Evolutionary conservation across 805 yeast species (phyloP), one percentile per base, ranked within the genome.

Genomic region (Cyberlindnera lachancei): DNA sequence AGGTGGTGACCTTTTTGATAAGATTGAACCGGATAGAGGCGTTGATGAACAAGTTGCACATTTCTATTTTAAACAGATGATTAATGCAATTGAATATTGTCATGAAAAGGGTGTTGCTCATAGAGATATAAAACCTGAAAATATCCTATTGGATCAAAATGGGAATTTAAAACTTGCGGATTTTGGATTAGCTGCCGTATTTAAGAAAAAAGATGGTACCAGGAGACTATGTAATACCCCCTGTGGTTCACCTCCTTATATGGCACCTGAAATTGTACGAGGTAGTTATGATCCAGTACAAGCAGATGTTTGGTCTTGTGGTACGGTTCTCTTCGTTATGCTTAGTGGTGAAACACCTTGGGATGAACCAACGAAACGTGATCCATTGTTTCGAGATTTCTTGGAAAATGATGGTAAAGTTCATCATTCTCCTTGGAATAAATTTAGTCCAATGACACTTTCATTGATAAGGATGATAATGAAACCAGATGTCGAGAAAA

Each of bases 1-100:
- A 17, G 83, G 84, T 37, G 92, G 92, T 12, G 92, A 81, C 54
- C 51, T 81, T 15, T 81, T 81, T 51, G 88, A 80, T 46, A 81
- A 80, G 53, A 80, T 81, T 38, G 86, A 79, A 49, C 86, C 86
- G 0, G 86, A 79, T 55, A 56, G 70, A 7, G 87, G 87, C 1
- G 75, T 79, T 3, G 80, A 73, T 40, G 70, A 66, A 33, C 76
- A 73, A 15, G 66, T 79, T 8, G 80, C 82, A 1, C 83, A 77
- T 36, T 73, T 79, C 49, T 79, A 78, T 48, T 79, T 79, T 47
- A 66, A 65, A 33, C 92, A 82, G 48, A 54, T 82, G 36, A 59
- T 77, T 3, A 68, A 66, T 32, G 85, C 85, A 0, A 57, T 80
- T 8, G 66, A 62, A 15, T 79, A 67, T 40, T 48, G 80, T 26